Evolutionary conservation across 116 monocot genomes (phyloP).

Genomic region (Trichopus zeylanicus): DNA sequence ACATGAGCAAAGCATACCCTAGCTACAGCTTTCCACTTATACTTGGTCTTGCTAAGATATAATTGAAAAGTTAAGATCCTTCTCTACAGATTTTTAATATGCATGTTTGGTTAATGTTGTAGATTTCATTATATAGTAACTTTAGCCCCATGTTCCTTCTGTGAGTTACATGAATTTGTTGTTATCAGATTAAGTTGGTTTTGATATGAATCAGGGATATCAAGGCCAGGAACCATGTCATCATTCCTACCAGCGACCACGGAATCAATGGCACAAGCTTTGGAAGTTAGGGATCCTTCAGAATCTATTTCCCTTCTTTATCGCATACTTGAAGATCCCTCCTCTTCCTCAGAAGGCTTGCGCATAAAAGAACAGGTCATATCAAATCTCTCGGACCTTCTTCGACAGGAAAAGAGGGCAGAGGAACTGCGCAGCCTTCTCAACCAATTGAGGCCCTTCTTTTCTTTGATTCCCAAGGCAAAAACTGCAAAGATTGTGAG

Average conservation of each 20-base stretch:
- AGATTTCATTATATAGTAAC: too few relatives aligned
- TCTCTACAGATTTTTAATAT: too few relatives aligned
- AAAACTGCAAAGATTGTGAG: constrained; percentile 74
- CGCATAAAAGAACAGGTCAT: constrained; percentile 70
- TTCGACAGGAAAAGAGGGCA: constrained; percentile 54
- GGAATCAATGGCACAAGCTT: constrained; percentile 57
- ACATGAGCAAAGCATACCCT: too few relatives aligned
- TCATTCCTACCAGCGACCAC: constrained; percentile 41
- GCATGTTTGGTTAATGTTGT: too few relatives aligned
- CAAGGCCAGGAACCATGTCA: neutral
- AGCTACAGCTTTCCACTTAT: too few relatives aligned
- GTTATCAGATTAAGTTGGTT: neutral
- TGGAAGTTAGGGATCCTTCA: constrained; percentile 51
- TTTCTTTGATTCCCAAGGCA: constrained; percentile 64
- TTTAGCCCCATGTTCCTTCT: neutral
- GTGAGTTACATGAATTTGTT: neutral
- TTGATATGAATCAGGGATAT: neutral
- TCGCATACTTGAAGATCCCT: constrained; percentile 49
- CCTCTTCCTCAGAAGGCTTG: constrained; percentile 48
- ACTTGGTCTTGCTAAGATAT: too few relatives aligned
- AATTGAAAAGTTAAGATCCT: too few relatives aligned
- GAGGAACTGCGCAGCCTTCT: constrained; percentile 55
- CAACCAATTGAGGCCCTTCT: constrained; percentile 62
- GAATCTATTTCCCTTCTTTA: constrained; percentile 56
- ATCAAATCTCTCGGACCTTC: constrained; percentile 50